Percentiles rank a stretch among this genome's conserved stretches.
phyloP scores from a whole-genome alignment of 768 basidiomycete species.

The Naganishia vaughanmartiniae region DNA sequence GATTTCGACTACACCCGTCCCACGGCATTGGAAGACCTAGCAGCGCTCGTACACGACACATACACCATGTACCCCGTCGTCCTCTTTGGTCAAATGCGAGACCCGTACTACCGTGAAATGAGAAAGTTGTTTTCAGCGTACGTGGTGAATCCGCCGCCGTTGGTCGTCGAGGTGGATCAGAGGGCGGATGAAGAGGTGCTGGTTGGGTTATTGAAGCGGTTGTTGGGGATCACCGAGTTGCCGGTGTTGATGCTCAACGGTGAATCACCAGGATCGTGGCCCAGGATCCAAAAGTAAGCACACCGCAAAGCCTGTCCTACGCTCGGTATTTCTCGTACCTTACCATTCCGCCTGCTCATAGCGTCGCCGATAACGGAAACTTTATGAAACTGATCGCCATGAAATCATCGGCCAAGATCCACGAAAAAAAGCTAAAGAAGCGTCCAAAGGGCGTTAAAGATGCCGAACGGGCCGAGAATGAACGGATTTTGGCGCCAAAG shows the following conservation, averaged over 20 bases:
- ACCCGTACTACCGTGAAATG: slow-evolving; percentile 50
- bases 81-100: slow-evolving; percentile 50
- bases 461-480: slow-evolving; percentile 45
- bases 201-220: slow-evolving; percentile 42
- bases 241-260: slow-evolving; percentile 46
- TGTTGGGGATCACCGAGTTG: slow-evolving; percentile 41
- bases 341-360: not conserved
- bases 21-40: slow-evolving; percentile 42
- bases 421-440: slow-evolving; percentile 42
- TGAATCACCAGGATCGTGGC: slow-evolving; percentile 41
- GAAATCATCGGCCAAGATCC: slow-evolving; percentile 34
- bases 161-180: slow-evolving; percentile 51
- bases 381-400: slow-evolving; percentile 37
- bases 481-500: slow-evolving; percentile 45
- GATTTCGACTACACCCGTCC: slow-evolving; percentile 51
- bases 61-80: slow-evolving; percentile 47
- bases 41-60: slow-evolving; percentile 44
- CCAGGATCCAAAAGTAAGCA: slow-evolving; percentile 34
- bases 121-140: slow-evolving; percentile 45
- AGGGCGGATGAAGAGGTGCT: slow-evolving; percentile 37
- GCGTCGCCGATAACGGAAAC: slow-evolving; percentile 35
- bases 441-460: slow-evolving; percentile 49
- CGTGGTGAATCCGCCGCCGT: slow-evolving; percentile 44
- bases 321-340: slow-evolving; percentile 5
- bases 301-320: not conserved